Evolutionary conservation across 139 green algal genomes (phyloP).

Genomic region (Trebouxia sp.): DNA sequence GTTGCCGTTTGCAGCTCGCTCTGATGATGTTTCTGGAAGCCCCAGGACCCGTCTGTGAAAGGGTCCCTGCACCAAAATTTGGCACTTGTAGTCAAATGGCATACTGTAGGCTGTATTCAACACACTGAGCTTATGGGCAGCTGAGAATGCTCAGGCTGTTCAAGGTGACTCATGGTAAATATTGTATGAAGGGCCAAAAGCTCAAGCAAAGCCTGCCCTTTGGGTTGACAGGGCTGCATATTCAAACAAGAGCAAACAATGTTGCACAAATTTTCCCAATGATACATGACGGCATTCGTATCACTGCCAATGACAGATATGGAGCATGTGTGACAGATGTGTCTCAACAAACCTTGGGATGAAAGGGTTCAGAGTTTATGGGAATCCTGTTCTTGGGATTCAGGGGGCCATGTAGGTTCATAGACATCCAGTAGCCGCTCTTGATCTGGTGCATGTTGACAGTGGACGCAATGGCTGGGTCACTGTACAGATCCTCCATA

Average conservation of each 20-base stretch:
- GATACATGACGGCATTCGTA: too few species aligned
- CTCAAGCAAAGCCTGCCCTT: too few species aligned
- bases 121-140: background rate
- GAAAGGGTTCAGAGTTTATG: background rate
- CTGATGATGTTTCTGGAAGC: too few species aligned
- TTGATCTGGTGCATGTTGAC: constrained; percentile 26
- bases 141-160: background rate
- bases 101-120: background rate
- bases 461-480: constrained; percentile 10
- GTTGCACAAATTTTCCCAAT: too few species aligned
- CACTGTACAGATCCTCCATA: constrained; percentile 16
- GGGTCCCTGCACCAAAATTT: background rate
- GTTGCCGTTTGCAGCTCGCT: background rate
- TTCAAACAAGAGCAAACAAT: too few species aligned
- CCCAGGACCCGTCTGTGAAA: background rate
- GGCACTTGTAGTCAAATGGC: too few species aligned
- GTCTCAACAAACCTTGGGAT: background rate
- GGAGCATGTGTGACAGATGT: too few species aligned
- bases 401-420: constrained; percentile 1
- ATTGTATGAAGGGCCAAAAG: too few species aligned
- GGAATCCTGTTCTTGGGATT: constrained; percentile 27
- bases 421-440: constrained; percentile 19
- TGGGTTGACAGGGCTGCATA: too few species aligned
- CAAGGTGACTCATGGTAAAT: too few species aligned
- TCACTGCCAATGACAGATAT: too few species aligned